Conservation (phyloP, 805 yeast species). For the Candida nanaspora region DNA sequence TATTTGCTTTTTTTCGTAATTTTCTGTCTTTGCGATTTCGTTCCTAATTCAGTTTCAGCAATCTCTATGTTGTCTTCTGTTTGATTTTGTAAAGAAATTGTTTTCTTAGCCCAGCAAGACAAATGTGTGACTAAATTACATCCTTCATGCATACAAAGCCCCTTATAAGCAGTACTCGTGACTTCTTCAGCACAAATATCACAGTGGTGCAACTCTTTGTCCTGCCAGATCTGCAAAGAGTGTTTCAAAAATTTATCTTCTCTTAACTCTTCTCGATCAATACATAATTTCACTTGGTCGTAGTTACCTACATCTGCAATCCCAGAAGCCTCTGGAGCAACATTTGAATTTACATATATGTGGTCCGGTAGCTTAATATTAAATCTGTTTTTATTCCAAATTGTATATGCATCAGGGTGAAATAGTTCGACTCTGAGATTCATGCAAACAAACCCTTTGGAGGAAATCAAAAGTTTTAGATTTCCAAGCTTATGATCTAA, state of each 20-base stretch:
- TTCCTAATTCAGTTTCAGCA: not conserved
- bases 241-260: slow-evolving; percentile 11
- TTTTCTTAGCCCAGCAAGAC: slow-evolving; percentile 24
- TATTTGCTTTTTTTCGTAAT: slow-evolving; percentile 14
- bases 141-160: slow-evolving; percentile 17
- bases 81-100: no score
- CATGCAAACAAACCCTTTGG: slow-evolving; percentile 38
- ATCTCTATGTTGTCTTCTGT: not conserved
- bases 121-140: slow-evolving; percentile 28
- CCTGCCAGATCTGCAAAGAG: slow-evolving; percentile 8
- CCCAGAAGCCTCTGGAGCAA: slow-evolving; percentile 1
- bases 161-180: slow-evolving; percentile 8
- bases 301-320: slow-evolving; percentile 23
- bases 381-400: slow-evolving; percentile 31
- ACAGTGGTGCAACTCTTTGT: slow-evolving; percentile 4
- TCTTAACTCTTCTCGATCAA: slow-evolving; percentile 3
- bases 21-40: no score
- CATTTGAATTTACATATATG: slow-evolving; percentile 11
- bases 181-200: slow-evolving; percentile 8
- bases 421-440: slow-evolving; percentile 42
- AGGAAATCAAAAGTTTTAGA: slow-evolving; percentile 33
- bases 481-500: slow-evolving; percentile 42
- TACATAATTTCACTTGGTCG: slow-evolving; percentile 17
- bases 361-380: slow-evolving; percentile 16
- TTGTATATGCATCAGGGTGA: slow-evolving; percentile 19